Base-by-base conservation (phyloP, 441 rosid species). In the Aquilaria agallochum region DNA sequence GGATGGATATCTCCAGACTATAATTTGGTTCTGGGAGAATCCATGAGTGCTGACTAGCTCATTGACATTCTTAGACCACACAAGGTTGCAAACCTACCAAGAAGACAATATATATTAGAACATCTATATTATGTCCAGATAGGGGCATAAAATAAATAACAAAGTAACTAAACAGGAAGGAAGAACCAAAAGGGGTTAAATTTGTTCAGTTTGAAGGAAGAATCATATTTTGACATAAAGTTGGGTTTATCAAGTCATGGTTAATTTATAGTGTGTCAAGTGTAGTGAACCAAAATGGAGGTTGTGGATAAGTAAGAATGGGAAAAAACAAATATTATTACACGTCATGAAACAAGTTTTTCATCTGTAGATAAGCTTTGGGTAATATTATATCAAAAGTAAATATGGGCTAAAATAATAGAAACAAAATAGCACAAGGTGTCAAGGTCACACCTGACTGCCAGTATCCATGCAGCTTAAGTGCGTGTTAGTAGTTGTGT, bases 31-130 rank as follows among this genome's bases (percentile, higher is more conserved):
- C 63, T 93, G 96, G 58, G 98, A 93, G 83, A 88, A 93, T 40
- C 98, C 98, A 59, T 93, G 98, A 2, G 98, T 88, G 83, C 98
- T 93, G 65, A 93, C 96, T 5, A 93, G 89, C 63, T 93, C 97
- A 64, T 93, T 93, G 45, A 87, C 97, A 68, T 93, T 90, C 76
- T 90, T 93, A 45, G 98, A 90, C 98, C 98, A 93, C 53, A 80
- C 97, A 50, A 93, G 90, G 82, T 88, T 90, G 81, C 97, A 90
- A 40, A 93, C 97, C 98, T 93, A 80, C 55, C 56, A 74, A 31
- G 56, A 11, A 50, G 65, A 58, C 55, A 57, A 12, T 15, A 14
- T 13, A 55, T 34, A 62, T 69, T 13, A 68, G 67, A 20, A 44
- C 36, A 49, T 10, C 2, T 10, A 34, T 13, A 15, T 10, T 40